These are phyloP conservation scores for Cryptococcus sp. DNA, from an alignment of 1,284 basidiomycete species.

Conservation along the genomic window DNA sequence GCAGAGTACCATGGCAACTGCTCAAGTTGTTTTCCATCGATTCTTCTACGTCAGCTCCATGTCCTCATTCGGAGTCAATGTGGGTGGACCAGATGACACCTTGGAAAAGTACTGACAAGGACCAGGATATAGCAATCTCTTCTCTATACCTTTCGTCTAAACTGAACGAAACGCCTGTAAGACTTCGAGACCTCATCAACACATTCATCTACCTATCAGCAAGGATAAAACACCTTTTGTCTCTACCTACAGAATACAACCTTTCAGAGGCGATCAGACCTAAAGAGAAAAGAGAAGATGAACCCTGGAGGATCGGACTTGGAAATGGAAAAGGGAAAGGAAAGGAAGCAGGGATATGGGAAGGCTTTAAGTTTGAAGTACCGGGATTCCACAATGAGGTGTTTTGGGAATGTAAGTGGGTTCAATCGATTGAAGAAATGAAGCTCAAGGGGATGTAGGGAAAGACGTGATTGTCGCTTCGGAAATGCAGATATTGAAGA, in stretches of 20 bases:
- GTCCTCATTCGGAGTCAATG: constrained; percentile 85
- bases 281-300: background rate
- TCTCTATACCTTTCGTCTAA: constrained; percentile 92
- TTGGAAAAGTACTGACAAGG: background rate
- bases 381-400: constrained; percentile 40
- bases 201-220: constrained; percentile 73
- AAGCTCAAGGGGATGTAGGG: constrained; percentile 11
- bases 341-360: constrained; percentile 26
- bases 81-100: constrained; percentile 48
- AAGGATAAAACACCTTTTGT: constrained; percentile 37
- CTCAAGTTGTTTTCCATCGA: constrained; percentile 91
- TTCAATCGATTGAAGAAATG: too few relatives aligned
- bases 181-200: constrained; percentile 91
- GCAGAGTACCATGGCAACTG: constrained; percentile 92
- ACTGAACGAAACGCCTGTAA: constrained; percentile 84
- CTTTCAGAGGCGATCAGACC: constrained; percentile 5
- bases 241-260: constrained; percentile 18
- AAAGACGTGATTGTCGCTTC: constrained; percentile 72
- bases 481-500: constrained; percentile 97
- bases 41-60: constrained; percentile 97
- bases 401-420: constrained; percentile 41
- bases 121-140: constrained; percentile 85
- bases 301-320: constrained; percentile 1
- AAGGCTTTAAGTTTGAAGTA: constrained; percentile 34
- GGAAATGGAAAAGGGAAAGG: constrained; percentile 11